Base-by-base conservation (phyloP, 495 filamentous ascomycete species). In the Amorphotheca resinae region DNA sequence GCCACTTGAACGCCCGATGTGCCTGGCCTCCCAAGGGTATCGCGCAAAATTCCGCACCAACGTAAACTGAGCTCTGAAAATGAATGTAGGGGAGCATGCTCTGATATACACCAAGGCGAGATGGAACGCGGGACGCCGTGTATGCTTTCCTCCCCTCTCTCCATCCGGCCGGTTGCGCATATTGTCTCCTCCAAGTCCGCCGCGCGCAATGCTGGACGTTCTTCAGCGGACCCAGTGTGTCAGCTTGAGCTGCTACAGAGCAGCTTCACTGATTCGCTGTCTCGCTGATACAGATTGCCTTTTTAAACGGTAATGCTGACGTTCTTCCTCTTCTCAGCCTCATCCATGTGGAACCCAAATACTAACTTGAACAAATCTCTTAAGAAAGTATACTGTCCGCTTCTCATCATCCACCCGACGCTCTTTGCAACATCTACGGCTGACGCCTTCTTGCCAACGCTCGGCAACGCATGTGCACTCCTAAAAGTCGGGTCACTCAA, bases 321-420 rank as follows among this genome's bases (percentile, higher is more conserved):
- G 45, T 43, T 50, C 47, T 56, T 56, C 32, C 53, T 46, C 18
- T 18, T 35, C 25, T 76, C 74, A 0, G 75, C 78, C 48, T 91
- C 87, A 46, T 93, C 84, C 20, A 81, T 54, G 42, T 80, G 75
- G 55, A 85, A 84, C 0, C 87, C 85, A 61, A 89, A 87, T 2
- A 93, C 85, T n/a, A 87, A 64, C 35, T 76, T 70, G 63, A 79
- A 93, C 8, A 95, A 62, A 58, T 93, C 87, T 17, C 72, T 69
- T 47, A 93, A 61, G 72, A 84, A 93, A 15, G 64, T 64, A 57
- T 87, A 83, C 49, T 78, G 68, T 34, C 76, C 77, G 22, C 61
- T 65, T 44, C 76, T 72, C 34, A 72, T 68, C 76, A 91, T 84
- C 68, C 80, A 79, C 33, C 67, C 65, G 11, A 91, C 79, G 35